Evolutionary conservation across 73 alveolate species (phyloP).

Genomic region (Tetrahymena elliotti): DNA sequence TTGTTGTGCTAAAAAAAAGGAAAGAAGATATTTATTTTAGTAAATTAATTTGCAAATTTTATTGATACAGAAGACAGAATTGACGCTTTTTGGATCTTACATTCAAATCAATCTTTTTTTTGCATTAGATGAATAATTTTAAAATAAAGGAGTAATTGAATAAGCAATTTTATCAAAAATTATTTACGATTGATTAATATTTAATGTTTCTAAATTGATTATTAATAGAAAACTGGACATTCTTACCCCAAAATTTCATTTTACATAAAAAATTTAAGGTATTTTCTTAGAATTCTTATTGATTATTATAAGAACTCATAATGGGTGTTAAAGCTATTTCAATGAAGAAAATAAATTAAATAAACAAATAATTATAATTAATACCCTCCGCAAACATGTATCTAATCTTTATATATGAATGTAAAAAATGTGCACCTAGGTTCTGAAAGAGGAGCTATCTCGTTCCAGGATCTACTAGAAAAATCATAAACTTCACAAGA

Average conservation of each 20-base stretch:
- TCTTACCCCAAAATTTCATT: background rate
- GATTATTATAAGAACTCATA: too few relatives aligned
- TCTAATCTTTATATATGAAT: background rate
- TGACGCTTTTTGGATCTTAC: background rate
- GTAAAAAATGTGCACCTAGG: background rate
- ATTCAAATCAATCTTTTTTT: background rate
- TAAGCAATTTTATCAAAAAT: background rate
- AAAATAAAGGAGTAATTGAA: background rate
- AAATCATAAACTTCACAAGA: background rate
- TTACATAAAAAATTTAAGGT: background rate
- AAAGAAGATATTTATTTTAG: too few relatives aligned
- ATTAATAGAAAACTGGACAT: background rate
- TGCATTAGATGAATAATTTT: background rate
- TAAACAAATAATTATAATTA: background rate
- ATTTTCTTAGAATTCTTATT: background rate
- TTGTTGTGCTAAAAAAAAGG: too few relatives aligned
- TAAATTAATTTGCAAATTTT: background rate
- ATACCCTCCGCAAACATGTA: background rate
- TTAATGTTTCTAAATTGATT: background rate
- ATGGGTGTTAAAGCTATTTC: background rate
- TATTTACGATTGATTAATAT: too few relatives aligned
- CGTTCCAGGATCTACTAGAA: background rate
- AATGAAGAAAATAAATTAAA: background rate
- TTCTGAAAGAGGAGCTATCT: background rate
- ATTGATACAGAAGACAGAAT: background rate